Evolutionary conservation across 805 yeast genomes (phyloP).

Genomic region (Metschnikowia lunata): DNA sequence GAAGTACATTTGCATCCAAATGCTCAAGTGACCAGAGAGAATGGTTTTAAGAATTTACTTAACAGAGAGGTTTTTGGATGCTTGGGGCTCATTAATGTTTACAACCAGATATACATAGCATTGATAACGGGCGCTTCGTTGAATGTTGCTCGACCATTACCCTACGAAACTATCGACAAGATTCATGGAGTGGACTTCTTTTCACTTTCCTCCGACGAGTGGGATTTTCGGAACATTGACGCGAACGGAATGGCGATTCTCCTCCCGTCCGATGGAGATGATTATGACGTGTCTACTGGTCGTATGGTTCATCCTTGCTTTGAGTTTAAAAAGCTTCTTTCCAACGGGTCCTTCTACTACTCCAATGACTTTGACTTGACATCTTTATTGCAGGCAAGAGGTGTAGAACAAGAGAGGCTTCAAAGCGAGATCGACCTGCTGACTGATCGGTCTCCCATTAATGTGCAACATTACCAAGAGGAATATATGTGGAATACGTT

Average conservation of each 20-base stretch:
- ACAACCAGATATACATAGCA: slow-evolving; percentile 65
- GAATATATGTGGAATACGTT: slow-evolving; percentile 97
- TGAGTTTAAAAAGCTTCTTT: slow-evolving; percentile 69
- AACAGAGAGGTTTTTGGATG: slow-evolving; percentile 55
- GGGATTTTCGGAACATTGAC: slow-evolving; percentile 78
- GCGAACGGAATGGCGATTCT: slow-evolving; percentile 60
- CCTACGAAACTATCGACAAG: slow-evolving; percentile 72
- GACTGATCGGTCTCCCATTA: slow-evolving; percentile 6
- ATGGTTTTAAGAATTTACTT: slow-evolving; percentile 36
- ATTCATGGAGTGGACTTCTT: slow-evolving; percentile 85
- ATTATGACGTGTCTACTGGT: slow-evolving; percentile 20
- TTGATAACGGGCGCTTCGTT: slow-evolving; percentile 66
- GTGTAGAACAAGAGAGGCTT: slow-evolving; percentile 37
- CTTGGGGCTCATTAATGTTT: slow-evolving; percentile 73
- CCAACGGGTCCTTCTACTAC: slow-evolving; percentile 88
- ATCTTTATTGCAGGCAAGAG: slow-evolving; percentile 75
- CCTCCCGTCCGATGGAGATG: slow-evolving; percentile 33
- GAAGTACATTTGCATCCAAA: slow-evolving; percentile 45
- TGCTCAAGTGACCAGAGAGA: slow-evolving; percentile 31
- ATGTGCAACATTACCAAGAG: slow-evolving; percentile 51
- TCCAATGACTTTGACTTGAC: slow-evolving; percentile 92
- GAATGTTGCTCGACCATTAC: slow-evolving; percentile 78
- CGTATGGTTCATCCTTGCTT: slow-evolving; percentile 67
- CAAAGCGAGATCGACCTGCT: slow-evolving; percentile 2
- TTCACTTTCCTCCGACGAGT: slow-evolving; percentile 62